These are phyloP conservation scores for Inonotus hispidus DNA, from an alignment of 1,284 basidiomycete species.

Conservation along the genomic window DNA sequence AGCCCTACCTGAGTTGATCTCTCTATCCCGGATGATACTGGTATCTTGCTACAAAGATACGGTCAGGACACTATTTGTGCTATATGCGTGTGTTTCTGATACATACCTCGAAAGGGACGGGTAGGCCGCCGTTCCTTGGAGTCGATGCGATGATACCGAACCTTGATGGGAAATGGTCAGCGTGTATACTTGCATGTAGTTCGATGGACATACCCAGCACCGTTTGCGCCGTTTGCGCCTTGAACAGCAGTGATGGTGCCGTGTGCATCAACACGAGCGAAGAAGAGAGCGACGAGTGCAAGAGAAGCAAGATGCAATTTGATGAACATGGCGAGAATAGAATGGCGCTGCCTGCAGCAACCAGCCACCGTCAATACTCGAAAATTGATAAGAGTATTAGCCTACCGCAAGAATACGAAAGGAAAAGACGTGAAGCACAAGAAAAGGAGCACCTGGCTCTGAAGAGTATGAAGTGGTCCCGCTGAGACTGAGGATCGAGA, in stretches of 20 bases:
- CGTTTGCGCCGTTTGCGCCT: constrained; percentile 24
- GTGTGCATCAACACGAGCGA: constrained; percentile 20
- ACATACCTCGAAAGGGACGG: constrained; percentile 23
- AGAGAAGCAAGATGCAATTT: constrained; percentile 6
- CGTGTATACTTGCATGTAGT: not conserved
- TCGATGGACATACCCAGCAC: constrained; percentile 19
- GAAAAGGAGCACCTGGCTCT: constrained; percentile 4
- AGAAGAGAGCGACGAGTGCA: constrained; percentile 13
- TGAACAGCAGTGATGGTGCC: constrained; percentile 22
- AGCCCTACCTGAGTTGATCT: constrained; percentile 21
- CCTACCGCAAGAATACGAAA: not conserved
- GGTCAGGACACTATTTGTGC: not conserved
- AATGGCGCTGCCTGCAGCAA: not conserved
- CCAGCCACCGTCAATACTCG: not conserved
- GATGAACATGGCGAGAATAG: constrained; percentile 12
- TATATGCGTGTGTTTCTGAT: not conserved
- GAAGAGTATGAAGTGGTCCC: not conserved
- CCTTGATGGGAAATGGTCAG: not conserved
- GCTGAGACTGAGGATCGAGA: not conserved
- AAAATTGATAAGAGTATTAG: not conserved
- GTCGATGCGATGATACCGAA: constrained; percentile 24
- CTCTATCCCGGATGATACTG: constrained; percentile 23
- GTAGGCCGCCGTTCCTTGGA: constrained; percentile 23
- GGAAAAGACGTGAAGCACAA: not conserved
- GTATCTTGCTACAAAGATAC: constrained; percentile 22